Evolutionary conservation across 345 rosid species (phyloP).

Genomic region (Ceriops tagal): DNA sequence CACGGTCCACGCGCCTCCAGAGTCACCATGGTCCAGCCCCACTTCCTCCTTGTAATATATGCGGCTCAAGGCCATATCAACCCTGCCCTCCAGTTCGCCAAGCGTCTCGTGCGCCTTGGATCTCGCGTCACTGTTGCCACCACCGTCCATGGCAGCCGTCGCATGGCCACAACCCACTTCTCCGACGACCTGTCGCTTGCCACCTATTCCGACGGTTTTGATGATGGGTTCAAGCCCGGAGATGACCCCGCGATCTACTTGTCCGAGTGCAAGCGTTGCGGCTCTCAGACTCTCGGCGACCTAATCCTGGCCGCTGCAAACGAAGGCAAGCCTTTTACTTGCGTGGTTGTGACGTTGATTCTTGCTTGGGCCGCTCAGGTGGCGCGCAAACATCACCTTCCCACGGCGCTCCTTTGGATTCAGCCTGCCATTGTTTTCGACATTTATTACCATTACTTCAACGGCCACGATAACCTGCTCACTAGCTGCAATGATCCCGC

Average conservation of each 20-base stretch:
- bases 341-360: constrained; percentile 45
- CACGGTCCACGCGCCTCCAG: no score
- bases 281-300: constrained; percentile 35
- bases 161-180: constrained; percentile 28
- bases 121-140: constrained; percentile 49
- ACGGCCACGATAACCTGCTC: constrained; percentile 33
- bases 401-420: constrained; percentile 49
- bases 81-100: constrained; percentile 55
- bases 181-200: constrained; percentile 39
- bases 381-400: constrained; percentile 42
- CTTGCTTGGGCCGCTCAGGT: constrained; percentile 49
- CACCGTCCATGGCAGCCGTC: constrained; percentile 36
- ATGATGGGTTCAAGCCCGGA: constrained; percentile 41
- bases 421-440: constrained; percentile 62
- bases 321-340: constrained; percentile 29
- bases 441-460: constrained; percentile 53
- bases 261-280: constrained; percentile 39
- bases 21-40: constrained; percentile 23
- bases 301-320: constrained; percentile 17
- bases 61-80: constrained; percentile 75
- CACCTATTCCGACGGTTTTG: constrained; percentile 58
- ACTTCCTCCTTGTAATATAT: constrained; percentile 46
- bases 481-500: constrained; percentile 17
- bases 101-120: constrained; percentile 47
- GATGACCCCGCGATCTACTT: constrained; percentile 24